A percentile compares a stretch with the other conserved stretches of the same genome.
Evolutionary conservation across 345 rosid genomes (phyloP).

Genomic region (Murraya koenigii): DNA sequence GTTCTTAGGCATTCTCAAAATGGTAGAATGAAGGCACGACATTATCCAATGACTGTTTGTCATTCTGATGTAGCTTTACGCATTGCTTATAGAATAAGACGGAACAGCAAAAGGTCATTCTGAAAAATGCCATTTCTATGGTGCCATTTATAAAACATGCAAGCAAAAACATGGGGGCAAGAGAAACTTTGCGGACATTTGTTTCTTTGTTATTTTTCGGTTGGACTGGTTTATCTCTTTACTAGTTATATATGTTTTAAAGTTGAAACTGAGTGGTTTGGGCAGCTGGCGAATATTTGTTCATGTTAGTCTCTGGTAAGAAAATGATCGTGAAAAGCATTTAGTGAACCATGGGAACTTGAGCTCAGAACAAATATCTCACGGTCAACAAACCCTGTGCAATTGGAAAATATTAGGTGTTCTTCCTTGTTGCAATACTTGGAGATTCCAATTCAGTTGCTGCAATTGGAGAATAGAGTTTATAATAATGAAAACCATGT

Average conservation of each 20-base stretch:
- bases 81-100: not conserved
- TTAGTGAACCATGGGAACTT: not conserved
- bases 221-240: not conserved
- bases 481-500: not conserved
- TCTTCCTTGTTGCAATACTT: slow-evolving; percentile 1
- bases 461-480: not conserved
- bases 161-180: not conserved
- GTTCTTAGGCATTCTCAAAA: not conserved
- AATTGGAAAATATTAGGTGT: not conserved
- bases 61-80: not conserved
- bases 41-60: not conserved
- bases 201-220: not conserved
- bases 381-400: not conserved
- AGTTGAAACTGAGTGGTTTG: not conserved
- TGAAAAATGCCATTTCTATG: not conserved
- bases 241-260: not conserved
- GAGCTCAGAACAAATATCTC: not conserved
- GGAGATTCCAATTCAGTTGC: not conserved
- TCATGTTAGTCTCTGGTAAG: not conserved
- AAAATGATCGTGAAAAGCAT: not conserved
- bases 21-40: not conserved
- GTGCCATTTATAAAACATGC: not conserved
- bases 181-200: not conserved
- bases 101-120: not conserved
- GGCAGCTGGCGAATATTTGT: not conserved